phyloP scores from a whole-genome alignment of 768 basidiomycete genomes.

The Suillus americanus region DNA sequence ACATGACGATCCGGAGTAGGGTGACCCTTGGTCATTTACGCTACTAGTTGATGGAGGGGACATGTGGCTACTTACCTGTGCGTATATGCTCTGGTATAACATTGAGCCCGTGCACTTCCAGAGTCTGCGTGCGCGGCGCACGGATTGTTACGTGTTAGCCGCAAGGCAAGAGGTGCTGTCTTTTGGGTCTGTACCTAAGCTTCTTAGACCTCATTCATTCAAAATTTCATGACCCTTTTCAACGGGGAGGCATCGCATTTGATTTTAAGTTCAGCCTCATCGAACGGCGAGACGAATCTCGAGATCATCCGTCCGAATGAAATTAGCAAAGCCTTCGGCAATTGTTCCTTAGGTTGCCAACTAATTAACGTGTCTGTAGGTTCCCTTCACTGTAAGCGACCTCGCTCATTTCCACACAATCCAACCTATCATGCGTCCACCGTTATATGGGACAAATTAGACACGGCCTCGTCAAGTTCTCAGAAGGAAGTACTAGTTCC shows the following conservation, averaged over 20 bases:
- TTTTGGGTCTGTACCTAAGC: slow-evolving; percentile 7
- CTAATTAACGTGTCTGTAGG: slow-evolving; percentile 24
- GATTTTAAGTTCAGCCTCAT: slow-evolving; percentile 22
- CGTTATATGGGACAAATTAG: slow-evolving; percentile 30
- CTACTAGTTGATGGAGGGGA: background rate
- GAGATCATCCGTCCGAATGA: slow-evolving; percentile 18
- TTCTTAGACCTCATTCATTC: slow-evolving; percentile 15
- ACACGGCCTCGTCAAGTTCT: slow-evolving; percentile 22
- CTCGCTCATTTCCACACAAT: slow-evolving; percentile 28
- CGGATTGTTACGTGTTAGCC: slow-evolving; percentile 8
- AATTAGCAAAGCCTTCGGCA: slow-evolving; percentile 36
- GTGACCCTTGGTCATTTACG: background rate
- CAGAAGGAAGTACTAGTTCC: slow-evolving; percentile 12
- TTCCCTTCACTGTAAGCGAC: slow-evolving; percentile 30
- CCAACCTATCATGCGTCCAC: slow-evolving; percentile 13
- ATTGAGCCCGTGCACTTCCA: slow-evolving; percentile 4
- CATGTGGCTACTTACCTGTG: slow-evolving; percentile 1
- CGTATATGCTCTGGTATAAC: background rate
- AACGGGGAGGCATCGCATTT: slow-evolving; percentile 26
- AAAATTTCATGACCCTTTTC: slow-evolving; percentile 26
- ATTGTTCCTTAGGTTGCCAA: slow-evolving; percentile 24
- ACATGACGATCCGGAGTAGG: slow-evolving; percentile 5
- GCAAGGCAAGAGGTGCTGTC: slow-evolving; percentile 3
- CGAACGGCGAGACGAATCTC: slow-evolving; percentile 20
- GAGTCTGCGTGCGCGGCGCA: slow-evolving; percentile 1